Base-by-base conservation (phyloP, 306 rosid genomes). In the Boehmeria nivea region DNA sequence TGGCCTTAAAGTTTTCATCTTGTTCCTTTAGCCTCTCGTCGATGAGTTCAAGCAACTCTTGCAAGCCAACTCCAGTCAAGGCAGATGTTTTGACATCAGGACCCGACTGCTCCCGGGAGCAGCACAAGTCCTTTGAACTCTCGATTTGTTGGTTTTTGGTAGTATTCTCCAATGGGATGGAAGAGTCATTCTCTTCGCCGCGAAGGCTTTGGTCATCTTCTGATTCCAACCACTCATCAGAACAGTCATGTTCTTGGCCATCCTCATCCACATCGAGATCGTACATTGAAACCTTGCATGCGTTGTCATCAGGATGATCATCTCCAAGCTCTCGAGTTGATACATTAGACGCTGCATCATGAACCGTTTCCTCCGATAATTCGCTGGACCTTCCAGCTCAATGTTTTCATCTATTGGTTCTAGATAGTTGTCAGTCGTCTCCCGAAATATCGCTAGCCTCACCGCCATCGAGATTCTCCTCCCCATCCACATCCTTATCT, bases 11-110 rank as follows among this genome's bases (percentile, higher is more conserved):
- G 68, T 77, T 72, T 70, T 83, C 70, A 43, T 81, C 79, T 46
- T 77, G 85, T 21, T 57, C 61, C 60, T 63, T 60, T 20, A 93
- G 83, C 72, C 77, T 87, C 73, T 83, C 67, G 44, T 93, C 90
- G 18, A 93, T 76, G 44, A 87, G 68, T 64, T 72, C 81, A 51
- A 93, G 79, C 79, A 85, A 64, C 76, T 85, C 95, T 68, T 74
- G 84, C 82, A 87, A 74, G 20, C 99, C 95, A 46, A 87, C 88
- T 65, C 96, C 89, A 21, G 55, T 75, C 44, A 72, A 38, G 11
- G 96, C 96, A 43, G 95, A 85, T 54, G 81, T 74, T 81, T 71
- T 93, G 68, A 87, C 71, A 50, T 87, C 88, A 10, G 36, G 81
- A 46, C 81, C 81, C 7, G 82, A 63, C 7, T 16, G 80, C 57